Percentiles rank a stretch among this genome's conserved stretches.
Conservation (phyloP, 139 green algal species). For the Zygnema cylindricum region DNA sequence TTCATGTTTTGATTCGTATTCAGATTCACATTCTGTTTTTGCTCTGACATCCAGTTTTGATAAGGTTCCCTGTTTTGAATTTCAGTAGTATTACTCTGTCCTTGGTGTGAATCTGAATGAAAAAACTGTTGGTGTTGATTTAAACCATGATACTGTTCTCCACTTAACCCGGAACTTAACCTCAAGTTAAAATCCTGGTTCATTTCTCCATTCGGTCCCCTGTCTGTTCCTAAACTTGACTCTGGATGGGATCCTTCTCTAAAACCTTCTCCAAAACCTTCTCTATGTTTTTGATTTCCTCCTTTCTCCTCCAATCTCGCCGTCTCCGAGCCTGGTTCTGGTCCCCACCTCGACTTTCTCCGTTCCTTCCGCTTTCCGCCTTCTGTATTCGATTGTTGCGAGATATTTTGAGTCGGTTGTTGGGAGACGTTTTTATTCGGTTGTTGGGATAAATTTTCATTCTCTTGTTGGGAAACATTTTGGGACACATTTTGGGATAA, state of each 20-base stretch:
- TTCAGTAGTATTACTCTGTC: background rate
- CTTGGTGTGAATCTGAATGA: background rate
- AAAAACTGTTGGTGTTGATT: background rate
- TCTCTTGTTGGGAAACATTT: no score
- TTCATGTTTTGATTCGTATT: no score
- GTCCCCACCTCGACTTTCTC: background rate
- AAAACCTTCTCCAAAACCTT: no score
- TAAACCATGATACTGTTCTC: background rate
- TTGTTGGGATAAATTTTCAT: no score
- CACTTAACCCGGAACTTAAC: no score
- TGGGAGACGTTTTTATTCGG: background rate
- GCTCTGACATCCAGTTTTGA: background rate
- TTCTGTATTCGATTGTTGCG: background rate
- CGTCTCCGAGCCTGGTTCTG: background rate
- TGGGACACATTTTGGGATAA: no score
- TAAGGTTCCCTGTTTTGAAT: background rate
- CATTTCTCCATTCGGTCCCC: background rate
- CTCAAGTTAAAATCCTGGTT: no score
- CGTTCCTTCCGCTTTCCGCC: background rate
- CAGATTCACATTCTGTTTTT: background rate
- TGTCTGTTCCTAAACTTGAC: background rate
- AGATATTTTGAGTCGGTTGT: background rate
- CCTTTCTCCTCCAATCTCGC: background rate
- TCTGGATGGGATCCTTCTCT: background rate
- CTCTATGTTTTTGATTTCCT: background rate